Base-by-base conservation (phyloP, 371 early-diverging fungal genomes). In the Basidiobolus meristosporus region DNA sequence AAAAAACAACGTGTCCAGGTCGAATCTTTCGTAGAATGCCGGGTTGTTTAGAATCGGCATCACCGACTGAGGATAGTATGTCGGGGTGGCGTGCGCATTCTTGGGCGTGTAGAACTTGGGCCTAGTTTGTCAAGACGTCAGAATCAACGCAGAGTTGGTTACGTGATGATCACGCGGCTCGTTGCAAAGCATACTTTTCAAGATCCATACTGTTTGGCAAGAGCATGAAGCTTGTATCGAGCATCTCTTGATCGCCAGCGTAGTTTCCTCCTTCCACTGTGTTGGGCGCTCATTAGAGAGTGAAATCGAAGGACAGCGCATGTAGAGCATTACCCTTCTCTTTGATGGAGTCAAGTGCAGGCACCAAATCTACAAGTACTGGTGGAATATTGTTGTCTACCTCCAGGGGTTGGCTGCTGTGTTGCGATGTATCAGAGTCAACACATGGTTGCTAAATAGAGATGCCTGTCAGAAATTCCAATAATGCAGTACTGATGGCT, bases 1-100 rank as follows among this genome's bases (percentile, higher is more conserved):
- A 59, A 85, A 98, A 57, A 99, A 99, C 32, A 99, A 68, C 19
- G 97, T 90, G 55, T 99, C 98, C 48, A 86, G 70, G 39, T 95
- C 93, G 46, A 98, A 78, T 51, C 83, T 88, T 44, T 93, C 81
- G 50, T 79, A 90, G 43, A 85, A 60, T 16, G 65, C 68, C 0
- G 90, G 81, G 42, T 76, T 75, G 33, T 81, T 88, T 52, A 90
- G 78, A 16, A 82, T 61, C 11, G 76, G 62, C n/a, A 86, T 82
- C 26, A 69, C 73, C 14, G 57, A 52, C 42, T 86, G 85, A 36
- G 93, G 96, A 52, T 90, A 95, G 53, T 90, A 92, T 22, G 54
- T 59, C 7, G 96, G 91, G 4, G 80, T 76, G 11, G 72, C 73
- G 39, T 71, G 78, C 22, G 90, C 84, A 31, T 68, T 66, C 43